Evolutionary conservation across 2,329 filamentous ascomycete species (phyloP).

Genomic region (Colletotrichum melonis): DNA sequence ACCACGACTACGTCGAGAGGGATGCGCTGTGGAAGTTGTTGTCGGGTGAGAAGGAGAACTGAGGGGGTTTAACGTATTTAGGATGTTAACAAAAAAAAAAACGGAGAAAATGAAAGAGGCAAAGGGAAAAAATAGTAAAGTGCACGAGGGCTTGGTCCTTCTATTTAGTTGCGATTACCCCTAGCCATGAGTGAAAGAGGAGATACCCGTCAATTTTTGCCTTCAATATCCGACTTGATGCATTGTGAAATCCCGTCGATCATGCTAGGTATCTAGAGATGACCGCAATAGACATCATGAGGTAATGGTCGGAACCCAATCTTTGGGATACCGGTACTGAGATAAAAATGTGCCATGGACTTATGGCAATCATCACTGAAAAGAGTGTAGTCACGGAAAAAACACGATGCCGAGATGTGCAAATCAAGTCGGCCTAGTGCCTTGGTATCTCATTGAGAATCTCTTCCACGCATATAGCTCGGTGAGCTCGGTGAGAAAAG

Average conservation of each 20-base stretch:
- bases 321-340: not conserved
- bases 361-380: not conserved
- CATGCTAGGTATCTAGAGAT: not conserved
- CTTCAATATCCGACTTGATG: not conserved
- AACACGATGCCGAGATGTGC: not conserved
- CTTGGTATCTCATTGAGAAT: slow-evolving; percentile 23
- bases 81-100: not conserved
- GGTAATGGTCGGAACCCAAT: not conserved
- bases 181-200: slow-evolving; percentile 3
- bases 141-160: not conserved
- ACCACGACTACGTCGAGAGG: slow-evolving; percentile 79
- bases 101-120: not conserved
- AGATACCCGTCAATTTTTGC: slow-evolving; percentile 23
- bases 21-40: slow-evolving; percentile 80
- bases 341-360: not conserved
- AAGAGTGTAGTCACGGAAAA: not conserved
- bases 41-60: slow-evolving; percentile 46
- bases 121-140: not conserved
- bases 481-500: not conserved
- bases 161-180: not conserved
- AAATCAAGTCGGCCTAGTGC: slow-evolving; percentile 18
- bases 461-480: slow-evolving; percentile 11
- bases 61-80: not conserved
- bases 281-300: not conserved
- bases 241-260: not conserved